phyloP scores from a whole-genome alignment of 805 yeast genomes.

The Brettanomyces custersianus region DNA sequence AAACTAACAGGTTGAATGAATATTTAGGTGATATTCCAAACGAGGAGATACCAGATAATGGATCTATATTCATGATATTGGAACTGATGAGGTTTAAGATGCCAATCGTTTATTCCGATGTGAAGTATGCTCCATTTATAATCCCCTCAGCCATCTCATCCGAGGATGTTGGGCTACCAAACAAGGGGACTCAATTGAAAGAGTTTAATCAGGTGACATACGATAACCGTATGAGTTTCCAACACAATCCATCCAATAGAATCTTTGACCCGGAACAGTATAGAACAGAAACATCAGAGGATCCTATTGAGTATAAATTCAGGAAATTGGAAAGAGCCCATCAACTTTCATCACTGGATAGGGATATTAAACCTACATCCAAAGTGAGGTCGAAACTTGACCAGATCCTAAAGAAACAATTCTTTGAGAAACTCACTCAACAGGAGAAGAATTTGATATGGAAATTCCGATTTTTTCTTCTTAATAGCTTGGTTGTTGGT shows the following conservation, averaged over 20 bases:
- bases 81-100: slow-evolving; percentile 60
- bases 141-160: slow-evolving; percentile 18
- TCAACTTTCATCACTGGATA: slow-evolving; percentile 66
- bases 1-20: slow-evolving; percentile 3
- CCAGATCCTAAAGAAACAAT: slow-evolving; percentile 64
- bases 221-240: slow-evolving; percentile 12
- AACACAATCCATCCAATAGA: slow-evolving; percentile 10
- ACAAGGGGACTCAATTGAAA: background rate
- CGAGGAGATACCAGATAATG: slow-evolving; percentile 2
- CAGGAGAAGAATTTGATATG: slow-evolving; percentile 82
- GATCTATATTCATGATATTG: slow-evolving; percentile 20
- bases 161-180: slow-evolving; percentile 3
- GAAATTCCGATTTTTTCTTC: slow-evolving; percentile 79
- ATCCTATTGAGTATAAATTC: slow-evolving; percentile 84
- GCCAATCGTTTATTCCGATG: slow-evolving; percentile 64
- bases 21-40: slow-evolving; percentile 2
- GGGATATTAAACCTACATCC: slow-evolving; percentile 83
- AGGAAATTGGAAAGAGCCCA: slow-evolving; percentile 79
- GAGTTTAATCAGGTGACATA: slow-evolving; percentile 17
- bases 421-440: slow-evolving; percentile 72
- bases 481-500: slow-evolving; percentile 38
- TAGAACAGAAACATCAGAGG: slow-evolving; percentile 35
- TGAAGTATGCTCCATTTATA: slow-evolving; percentile 29
- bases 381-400: slow-evolving; percentile 67
- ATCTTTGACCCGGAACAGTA: slow-evolving; percentile 65